Evolutionary conservation across 1,284 basidiomycete species (phyloP).

Genomic region (Austropuccinia psidii): DNA sequence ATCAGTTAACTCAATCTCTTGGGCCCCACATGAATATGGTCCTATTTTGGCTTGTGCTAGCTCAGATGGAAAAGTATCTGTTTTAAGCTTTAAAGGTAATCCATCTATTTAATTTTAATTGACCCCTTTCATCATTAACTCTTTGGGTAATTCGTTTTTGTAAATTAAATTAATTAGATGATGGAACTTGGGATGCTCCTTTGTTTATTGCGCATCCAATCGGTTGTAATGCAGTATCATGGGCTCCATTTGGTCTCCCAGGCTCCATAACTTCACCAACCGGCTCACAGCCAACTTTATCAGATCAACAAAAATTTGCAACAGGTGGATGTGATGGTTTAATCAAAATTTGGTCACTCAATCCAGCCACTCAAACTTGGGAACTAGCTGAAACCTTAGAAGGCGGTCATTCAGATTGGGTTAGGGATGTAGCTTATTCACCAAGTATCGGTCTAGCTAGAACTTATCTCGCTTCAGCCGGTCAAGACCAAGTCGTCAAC

Average conservation of each 20-base stretch:
- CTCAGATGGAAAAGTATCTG: constrained; percentile 96
- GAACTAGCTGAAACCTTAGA: constrained; percentile 76
- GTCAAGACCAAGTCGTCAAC: constrained; percentile 57
- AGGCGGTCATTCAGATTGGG: constrained; percentile 88
- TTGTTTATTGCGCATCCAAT: constrained; percentile 94
- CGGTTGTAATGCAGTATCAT: constrained; percentile 93
- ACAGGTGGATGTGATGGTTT: constrained; percentile 93
- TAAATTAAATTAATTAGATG: constrained; percentile 56
- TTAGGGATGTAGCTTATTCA: constrained; percentile 94
- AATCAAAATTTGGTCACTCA: constrained; percentile 87
- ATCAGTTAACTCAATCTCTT: constrained; percentile 89
- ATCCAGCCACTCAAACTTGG: constrained; percentile 58
- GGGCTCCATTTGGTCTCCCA: constrained; percentile 86
- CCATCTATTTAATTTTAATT: constrained; percentile 37
- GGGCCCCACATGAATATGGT: constrained; percentile 96
- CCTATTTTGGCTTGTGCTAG: constrained; percentile 94
- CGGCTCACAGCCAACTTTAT: constrained; percentile 8
- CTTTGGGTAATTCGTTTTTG: not conserved
- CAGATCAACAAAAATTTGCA: constrained; percentile 63
- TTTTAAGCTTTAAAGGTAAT: constrained; percentile 91
- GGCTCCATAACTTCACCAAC: constrained; percentile 57
- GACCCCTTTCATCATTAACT: not conserved
- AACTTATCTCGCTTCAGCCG: constrained; percentile 89
- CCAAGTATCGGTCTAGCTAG: constrained; percentile 91
- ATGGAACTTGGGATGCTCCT: constrained; percentile 90